phyloP scores from a whole-genome alignment of 176 grass and related monocot genomes.

The Triticum monococcum region DNA sequence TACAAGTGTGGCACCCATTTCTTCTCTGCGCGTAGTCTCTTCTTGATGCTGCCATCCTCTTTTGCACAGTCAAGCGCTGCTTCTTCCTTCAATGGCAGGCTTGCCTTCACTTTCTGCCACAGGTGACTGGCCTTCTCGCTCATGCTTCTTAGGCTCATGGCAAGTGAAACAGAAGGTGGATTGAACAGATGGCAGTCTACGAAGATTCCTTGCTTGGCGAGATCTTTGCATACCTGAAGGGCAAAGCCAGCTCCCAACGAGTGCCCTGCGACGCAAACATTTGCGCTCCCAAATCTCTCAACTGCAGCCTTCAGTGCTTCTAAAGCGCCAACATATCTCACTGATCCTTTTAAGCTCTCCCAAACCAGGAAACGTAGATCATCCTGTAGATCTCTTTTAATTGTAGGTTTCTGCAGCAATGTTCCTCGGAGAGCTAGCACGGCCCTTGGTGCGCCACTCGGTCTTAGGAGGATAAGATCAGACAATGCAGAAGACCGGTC shows the following conservation, averaged over 20 bases:
- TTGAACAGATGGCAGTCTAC: slow-evolving; percentile 94
- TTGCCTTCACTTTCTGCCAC: slow-evolving; percentile 66
- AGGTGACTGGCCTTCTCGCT: slow-evolving; percentile 69
- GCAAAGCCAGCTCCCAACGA: slow-evolving; percentile 83
- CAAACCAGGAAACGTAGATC: slow-evolving; percentile 83
- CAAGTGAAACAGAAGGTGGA: slow-evolving; percentile 88
- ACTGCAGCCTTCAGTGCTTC: slow-evolving; percentile 56
- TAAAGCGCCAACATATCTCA: slow-evolving; percentile 65
- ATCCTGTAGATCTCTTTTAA: slow-evolving; percentile 75
- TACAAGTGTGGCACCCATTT: slow-evolving; percentile 91
- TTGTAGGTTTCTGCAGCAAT: slow-evolving; percentile 67
- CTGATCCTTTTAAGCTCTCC: slow-evolving; percentile 83
- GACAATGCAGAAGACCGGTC: slow-evolving; percentile 79
- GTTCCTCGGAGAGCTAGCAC: slow-evolving; percentile 84
- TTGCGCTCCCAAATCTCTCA: slow-evolving; percentile 54
- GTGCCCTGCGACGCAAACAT: slow-evolving; percentile 74
- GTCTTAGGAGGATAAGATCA: slow-evolving; percentile 64
- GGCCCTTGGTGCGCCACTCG: slow-evolving; percentile 64
- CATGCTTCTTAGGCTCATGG: slow-evolving; percentile 72
- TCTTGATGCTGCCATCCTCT: slow-evolving; percentile 38
- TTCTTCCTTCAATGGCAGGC: slow-evolving; percentile 53
- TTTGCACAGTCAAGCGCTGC: slow-evolving; percentile 22
- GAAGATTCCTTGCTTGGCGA: slow-evolving; percentile 75
- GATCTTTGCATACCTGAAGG: slow-evolving; percentile 76
- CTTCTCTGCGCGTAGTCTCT: slow-evolving; percentile 38